Evolutionary conservation across 192 early-diverging fungal genomes (phyloP), one percentile per base, ranked within the genome.

Genomic region (Piromyces finnis): DNA sequence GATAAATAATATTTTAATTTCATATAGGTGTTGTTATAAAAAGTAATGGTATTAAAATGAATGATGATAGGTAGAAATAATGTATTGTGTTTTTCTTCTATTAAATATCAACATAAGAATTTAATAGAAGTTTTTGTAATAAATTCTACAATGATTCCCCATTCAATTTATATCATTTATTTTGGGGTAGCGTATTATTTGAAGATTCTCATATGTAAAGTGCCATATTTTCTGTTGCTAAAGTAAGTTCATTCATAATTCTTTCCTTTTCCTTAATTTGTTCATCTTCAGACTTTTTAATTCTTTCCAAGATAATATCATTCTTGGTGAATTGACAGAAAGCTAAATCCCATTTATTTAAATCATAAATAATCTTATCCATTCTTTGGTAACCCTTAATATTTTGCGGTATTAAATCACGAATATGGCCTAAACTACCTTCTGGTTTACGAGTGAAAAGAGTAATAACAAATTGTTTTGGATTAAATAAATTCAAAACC

Each of bases 401-500:
- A 16, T 86, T 83, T 6, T 82, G 59, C 83, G 51, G 83, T 29
- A n/a, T 39, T n/a, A 30, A 27, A 78, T 77, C 32, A 79, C 77
- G 29, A 78, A 68, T 77, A 22, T 29, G 80, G 39, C 36, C 59
- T 68, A 6, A 80, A 78, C 12, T 36, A 27, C 81, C 79, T 80
- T 14, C 78, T 22, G 77, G 78, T 26, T 18, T 29, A 30, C 30
- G 51, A 29, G 90, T 91, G 80, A 96, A 95, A 79, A 94, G 86
- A 1, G 96, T 94, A 17, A 94, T 90, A 29, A 92, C 93, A 80
- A 94, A 94, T 35, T 84, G 88, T 22, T 89, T 89, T 14, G 95
- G 94, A 18, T 93, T 87, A 90, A 99, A 99, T 32, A 94, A 88
- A 39, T 87, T 83, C 29, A 95, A 89, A 26, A 98, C 95, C 79